Conservation (phyloP, 352 stramenopile genomes). For the Phytophthora foliorum region DNA sequence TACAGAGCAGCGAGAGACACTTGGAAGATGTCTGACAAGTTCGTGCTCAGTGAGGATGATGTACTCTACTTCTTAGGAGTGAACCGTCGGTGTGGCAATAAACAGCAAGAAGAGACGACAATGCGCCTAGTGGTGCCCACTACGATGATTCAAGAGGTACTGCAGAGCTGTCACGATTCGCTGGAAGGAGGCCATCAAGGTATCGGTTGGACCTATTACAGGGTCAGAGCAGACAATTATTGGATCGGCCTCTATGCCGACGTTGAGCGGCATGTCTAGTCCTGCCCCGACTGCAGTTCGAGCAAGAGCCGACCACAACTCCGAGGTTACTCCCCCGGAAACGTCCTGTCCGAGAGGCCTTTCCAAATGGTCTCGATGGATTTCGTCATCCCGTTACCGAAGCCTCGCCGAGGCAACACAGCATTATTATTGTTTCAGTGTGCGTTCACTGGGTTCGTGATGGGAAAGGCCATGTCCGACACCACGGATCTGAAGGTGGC, state of each 20-base stretch:
- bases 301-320: slow-evolving; percentile 7
- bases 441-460: slow-evolving; percentile 3
- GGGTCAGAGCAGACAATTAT: not conserved
- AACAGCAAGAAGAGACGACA: too few relatives aligned
- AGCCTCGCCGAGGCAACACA: not conserved
- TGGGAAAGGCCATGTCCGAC: slow-evolving; percentile 7
- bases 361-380: too few relatives aligned
- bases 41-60: slow-evolving; percentile 13
- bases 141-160: slow-evolving; percentile 4
- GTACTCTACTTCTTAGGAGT: too few relatives aligned
- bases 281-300: slow-evolving; percentile 2
- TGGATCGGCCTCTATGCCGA: slow-evolving; percentile 5
- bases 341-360: too few relatives aligned
- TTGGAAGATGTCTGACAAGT: slow-evolving; percentile 12
- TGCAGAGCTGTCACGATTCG: slow-evolving; percentile 18
- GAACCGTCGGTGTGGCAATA: too few relatives aligned
- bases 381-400: not conserved
- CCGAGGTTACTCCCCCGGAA: not conserved
- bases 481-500: slow-evolving; percentile 1
- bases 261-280: not conserved
- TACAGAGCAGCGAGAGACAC: slow-evolving; percentile 4
- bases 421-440: not conserved
- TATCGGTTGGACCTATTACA: slow-evolving; percentile 2
- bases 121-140: too few relatives aligned
- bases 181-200: slow-evolving; percentile 16